These are phyloP conservation scores for Saccharum hybrid DNA, from an alignment of 202 grass and related monocot species.

Conservation along the genomic window DNA sequence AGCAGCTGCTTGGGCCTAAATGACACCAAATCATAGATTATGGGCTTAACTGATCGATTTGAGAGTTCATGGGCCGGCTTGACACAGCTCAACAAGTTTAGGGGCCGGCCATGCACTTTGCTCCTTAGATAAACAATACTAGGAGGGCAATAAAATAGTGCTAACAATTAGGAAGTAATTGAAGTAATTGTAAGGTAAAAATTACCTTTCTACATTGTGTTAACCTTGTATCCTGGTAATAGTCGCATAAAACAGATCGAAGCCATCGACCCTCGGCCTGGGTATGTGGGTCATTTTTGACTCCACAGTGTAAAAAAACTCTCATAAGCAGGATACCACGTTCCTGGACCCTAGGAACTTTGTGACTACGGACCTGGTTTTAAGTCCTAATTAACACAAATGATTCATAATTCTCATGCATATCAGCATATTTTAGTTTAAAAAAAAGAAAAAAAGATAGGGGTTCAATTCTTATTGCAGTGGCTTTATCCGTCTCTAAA, in stretches of 20 bases:
- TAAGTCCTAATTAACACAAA: neutral
- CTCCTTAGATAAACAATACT: neutral
- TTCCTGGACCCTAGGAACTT: too few relatives aligned
- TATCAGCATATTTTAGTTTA: neutral
- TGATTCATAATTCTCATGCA: neutral
- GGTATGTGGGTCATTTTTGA: neutral
- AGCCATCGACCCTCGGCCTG: neutral
- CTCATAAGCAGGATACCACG: too few relatives aligned
- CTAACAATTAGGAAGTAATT: neutral
- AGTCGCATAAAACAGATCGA: too few relatives aligned
- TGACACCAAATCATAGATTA: too few relatives aligned
- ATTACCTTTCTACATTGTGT: neutral
- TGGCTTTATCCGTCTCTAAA: constrained; percentile 7
- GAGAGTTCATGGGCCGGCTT: too few relatives aligned
- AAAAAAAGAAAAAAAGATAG: neutral
- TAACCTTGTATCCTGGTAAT: neutral
- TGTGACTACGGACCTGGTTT: neutral
- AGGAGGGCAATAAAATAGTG: neutral
- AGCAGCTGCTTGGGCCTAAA: too few relatives aligned
- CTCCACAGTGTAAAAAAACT: too few relatives aligned
- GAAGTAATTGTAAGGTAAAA: neutral
- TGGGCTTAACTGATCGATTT: too few relatives aligned
- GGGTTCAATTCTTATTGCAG: neutral
- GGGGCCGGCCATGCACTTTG: too few relatives aligned
- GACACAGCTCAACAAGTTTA: too few relatives aligned